Evolutionary conservation across 2,329 filamentous ascomycete species (phyloP), one percentile per base, ranked within the genome.

Genomic region (Neofusicoccum ribis): DNA sequence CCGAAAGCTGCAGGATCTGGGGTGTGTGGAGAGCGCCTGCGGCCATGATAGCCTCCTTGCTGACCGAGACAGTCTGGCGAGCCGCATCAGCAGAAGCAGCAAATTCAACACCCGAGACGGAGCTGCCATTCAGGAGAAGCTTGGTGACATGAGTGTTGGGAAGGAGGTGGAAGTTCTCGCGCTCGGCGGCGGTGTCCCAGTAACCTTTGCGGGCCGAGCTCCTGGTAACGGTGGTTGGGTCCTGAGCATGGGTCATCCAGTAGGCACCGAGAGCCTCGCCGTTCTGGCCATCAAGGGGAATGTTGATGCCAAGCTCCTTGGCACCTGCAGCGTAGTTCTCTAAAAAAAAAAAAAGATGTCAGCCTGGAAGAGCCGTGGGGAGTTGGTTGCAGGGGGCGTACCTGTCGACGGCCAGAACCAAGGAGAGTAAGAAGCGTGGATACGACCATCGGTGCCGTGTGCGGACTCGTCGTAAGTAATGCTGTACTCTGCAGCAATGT

Each of bases 1-100:
- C 74, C 20, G 70, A 73, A 14, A 73, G 66, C 51, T 72, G 71
- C 1, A 76, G 66, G 2, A 74, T 46, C 54, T 74, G 72, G 14
- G 72, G 72, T 0, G 71, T 71, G 50, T 72, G 71, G 8, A 74
- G 39, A 36, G 70, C 5, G 27, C 72, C 72, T 50, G 72, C 72
- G 34, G 72, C 69, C 11, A 73, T 31, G 15, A 74, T 70, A 11
- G 66, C 71, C 46, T 74, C 72, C 49, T 66, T 63, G 49, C 65
- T 72, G n/a, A 68, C 71, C 8, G 63, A 68, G 3, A 68, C 68
- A 12, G 64, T 51, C 41, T 44, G 54, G 23, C 54, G 54, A n/a
- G 41, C 54, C 11, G 54, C 54, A 27, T 34, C 17, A 12, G 54
- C 39, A 11, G 54, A 59, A 46, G 54, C 41, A 23, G 54, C 54